Evolutionary conservation across 2,329 filamentous ascomycete species (phyloP), one percentile per base, ranked within the genome.

Genomic region (Pseudogymnoascus sp.): DNA sequence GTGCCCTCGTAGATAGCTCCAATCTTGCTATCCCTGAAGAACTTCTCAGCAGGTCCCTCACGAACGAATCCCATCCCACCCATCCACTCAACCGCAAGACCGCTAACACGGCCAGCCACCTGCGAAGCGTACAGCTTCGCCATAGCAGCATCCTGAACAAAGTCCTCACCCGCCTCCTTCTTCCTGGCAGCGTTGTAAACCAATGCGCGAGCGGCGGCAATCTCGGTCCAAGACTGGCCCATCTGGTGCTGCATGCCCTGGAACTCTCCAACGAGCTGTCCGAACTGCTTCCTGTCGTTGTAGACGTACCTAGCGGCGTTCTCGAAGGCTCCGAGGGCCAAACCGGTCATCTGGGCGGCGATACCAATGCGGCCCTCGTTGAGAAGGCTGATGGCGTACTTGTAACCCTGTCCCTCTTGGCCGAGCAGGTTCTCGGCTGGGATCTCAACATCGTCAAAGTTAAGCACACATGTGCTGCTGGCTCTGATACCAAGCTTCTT

Each of bases 221-320:
- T 97, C 76, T 99, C 95, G 23, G 89, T 91, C 79, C 93, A 97
- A 1, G 92, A 89, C 78, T 99, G 95, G 1, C 95, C 95, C 67
- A 99, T 88, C 80, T 99, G 95, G 80, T 97, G 93, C 80, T 97
- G 93, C 95, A 99, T 97, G 72, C 92, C 93, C 79, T 99, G 95
- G 84, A 99, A 99, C 75, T 96, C 90, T 72, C 95, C 95, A 65
- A 99, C 88, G 62, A 96, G 84, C 73, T 91, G 83, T 69, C 95
- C 93, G 74, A 99, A 99, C 80, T 99, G 95, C 80, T 91, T 92
- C 72, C 95, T 90, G 80, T 99, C 95, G 78, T 97, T 97, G 92
- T 92, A 99, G 68, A 92, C 92, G 78, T 99, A 97, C 66, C 84
- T 87, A 65, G 90, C 93, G 28, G 95, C 95, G 74, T 97, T 97